A percentile compares a stretch with the other conserved stretches of the same genome.
Evolutionary conservation across 305 asterid species (phyloP).

Genomic region (Vinca major): DNA sequence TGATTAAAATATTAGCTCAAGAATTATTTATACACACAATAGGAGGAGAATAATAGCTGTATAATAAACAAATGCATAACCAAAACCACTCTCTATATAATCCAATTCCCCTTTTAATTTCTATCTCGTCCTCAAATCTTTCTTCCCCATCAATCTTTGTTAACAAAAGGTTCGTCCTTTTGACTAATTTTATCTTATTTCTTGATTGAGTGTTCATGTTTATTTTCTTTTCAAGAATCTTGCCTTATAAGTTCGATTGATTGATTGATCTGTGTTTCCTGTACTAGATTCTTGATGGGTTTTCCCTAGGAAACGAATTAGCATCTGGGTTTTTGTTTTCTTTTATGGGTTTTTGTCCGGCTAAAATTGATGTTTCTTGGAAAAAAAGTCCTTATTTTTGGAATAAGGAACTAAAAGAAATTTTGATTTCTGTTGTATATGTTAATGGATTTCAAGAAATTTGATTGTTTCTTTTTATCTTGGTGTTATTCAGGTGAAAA

Average conservation of each 20-base stretch:
- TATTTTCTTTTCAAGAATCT: background rate
- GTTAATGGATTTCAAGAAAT: constrained; percentile 4
- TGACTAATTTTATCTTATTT: background rate
- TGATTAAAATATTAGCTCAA: background rate
- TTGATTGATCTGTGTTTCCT: constrained; percentile 7
- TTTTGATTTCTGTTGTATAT: constrained; percentile 2
- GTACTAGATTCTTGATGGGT: constrained; percentile 15
- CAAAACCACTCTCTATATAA: constrained; percentile 18
- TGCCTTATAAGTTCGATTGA: constrained; percentile 13
- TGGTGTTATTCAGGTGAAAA: constrained; percentile 24
- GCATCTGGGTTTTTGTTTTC: background rate
- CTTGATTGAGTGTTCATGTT: background rate
- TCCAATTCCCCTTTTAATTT: background rate
- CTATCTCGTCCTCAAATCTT: constrained; percentile 3
- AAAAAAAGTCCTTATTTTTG: background rate
- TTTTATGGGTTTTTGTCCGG: background rate
- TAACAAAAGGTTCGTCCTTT: constrained; percentile 12
- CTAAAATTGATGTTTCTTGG: constrained; percentile 6
- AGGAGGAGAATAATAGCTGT: constrained; percentile 9
- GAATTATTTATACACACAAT: background rate
- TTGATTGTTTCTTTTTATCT: background rate
- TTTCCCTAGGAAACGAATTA: background rate
- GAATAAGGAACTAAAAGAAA: background rate
- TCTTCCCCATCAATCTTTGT: constrained; percentile 7
- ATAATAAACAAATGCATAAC: constrained; percentile 19